These are phyloP conservation scores for Termitomyces sp. DNA, from an alignment of 768 basidiomycete genomes.

Conservation along the genomic window DNA sequence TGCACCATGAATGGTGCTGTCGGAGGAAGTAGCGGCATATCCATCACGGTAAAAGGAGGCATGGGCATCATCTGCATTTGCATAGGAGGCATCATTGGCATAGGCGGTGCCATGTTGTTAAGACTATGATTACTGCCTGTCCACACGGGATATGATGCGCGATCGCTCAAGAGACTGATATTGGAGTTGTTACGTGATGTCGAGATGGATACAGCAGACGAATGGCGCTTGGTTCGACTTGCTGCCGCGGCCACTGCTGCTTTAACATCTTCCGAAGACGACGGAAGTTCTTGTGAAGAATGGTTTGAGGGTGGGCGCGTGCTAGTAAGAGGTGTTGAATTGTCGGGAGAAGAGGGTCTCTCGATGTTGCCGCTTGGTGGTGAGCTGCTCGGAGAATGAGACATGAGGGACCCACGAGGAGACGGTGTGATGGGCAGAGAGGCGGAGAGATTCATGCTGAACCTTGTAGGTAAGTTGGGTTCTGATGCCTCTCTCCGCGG, in stretches of 20 bases:
- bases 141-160: conserved; percentile 33
- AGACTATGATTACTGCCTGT: conserved; percentile 32
- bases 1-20: conserved; percentile 74
- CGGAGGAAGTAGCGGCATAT: conserved; percentile 69
- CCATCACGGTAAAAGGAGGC: conserved; percentile 39
- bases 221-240: conserved; percentile 33
- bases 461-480: conserved; percentile 27
- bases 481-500: conserved; percentile 45
- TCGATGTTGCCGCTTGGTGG: conserved; percentile 33
- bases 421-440: conserved; percentile 28
- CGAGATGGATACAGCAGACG: conserved; percentile 26
- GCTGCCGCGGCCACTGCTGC: conserved; percentile 28
- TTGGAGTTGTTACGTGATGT: conserved; percentile 23
- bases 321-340: conserved; percentile 20
- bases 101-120: conserved; percentile 26
- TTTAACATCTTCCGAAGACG: conserved; percentile 54
- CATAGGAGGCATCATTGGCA: conserved; percentile 21
- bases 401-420: conserved; percentile 7
- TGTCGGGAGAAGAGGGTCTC: conserved; percentile 24
- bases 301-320: conserved; percentile 52
- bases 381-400: conserved; percentile 44
- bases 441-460: conserved; percentile 17
- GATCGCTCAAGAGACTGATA: conserved; percentile 16
- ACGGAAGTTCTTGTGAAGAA: conserved; percentile 35
- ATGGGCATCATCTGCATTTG: conserved; percentile 32